Percentiles rank a stretch among this genome's conserved stretches.
These are phyloP conservation scores for Annulohypoxylon bovei DNA, from an alignment of 495 filamentous ascomycete species.

Conservation along the genomic window DNA sequence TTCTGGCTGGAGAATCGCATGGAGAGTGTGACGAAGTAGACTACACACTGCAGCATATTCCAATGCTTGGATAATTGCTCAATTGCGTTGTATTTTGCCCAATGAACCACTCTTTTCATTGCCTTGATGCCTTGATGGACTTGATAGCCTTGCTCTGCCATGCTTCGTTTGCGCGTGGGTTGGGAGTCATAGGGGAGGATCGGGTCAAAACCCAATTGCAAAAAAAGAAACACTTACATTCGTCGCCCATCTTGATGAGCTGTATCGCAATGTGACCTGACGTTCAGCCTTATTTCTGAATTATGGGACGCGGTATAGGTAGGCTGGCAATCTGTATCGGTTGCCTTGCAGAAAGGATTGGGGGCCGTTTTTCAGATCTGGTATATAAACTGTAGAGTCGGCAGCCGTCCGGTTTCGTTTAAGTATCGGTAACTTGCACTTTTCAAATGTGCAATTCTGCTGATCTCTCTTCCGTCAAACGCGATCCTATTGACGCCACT, in stretches of 20 bases:
- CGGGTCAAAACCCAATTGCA: neutral
- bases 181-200: neutral
- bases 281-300: constrained; percentile 28
- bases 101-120: neutral
- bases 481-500: neutral
- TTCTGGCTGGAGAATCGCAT: neutral
- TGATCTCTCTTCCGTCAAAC: neutral
- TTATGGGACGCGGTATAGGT: neutral
- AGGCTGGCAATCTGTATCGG: constrained; percentile 14
- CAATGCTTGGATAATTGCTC: neutral
- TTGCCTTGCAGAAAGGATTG: constrained; percentile 28
- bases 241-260: constrained; percentile 30
- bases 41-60: neutral
- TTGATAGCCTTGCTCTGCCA: constrained; percentile 12
- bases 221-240: constrained; percentile 37
- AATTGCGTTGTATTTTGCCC: constrained; percentile 13
- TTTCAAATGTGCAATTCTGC: constrained; percentile 4
- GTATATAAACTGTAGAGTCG: constrained; percentile 10
- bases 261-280: neutral
- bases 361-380: constrained; percentile 33
- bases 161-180: constrained; percentile 13
- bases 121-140: constrained; percentile 5
- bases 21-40: constrained; percentile 12
- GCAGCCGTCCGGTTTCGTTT: neutral
- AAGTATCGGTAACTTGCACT: constrained; percentile 1